Conservation (phyloP, 129 eudicot species). For the Ambrosia trifida region DNA sequence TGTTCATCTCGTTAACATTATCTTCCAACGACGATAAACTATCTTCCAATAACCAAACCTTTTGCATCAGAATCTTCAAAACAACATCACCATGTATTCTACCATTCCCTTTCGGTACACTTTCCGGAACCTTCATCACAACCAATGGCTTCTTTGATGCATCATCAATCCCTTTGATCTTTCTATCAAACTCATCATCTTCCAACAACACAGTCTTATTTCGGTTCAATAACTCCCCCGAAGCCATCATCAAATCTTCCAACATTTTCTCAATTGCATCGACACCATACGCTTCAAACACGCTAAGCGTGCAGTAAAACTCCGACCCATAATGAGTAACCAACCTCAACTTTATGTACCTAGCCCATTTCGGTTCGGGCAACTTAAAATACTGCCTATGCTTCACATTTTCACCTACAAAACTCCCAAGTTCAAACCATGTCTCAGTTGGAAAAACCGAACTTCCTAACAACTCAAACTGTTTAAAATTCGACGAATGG, state of each 20-base stretch:
- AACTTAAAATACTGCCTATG: slow-evolving; percentile 73
- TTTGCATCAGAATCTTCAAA: slow-evolving; percentile 80
- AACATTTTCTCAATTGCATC: slow-evolving; percentile 95
- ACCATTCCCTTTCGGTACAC: slow-evolving; percentile 48
- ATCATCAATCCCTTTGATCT: slow-evolving; percentile 45
- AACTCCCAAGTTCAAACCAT: slow-evolving; percentile 67
- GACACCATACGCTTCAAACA: slow-evolving; percentile 78
- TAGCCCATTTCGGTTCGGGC: slow-evolving; percentile 83
- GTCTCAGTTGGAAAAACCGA: slow-evolving; percentile 75
- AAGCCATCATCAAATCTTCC: slow-evolving; percentile 72
- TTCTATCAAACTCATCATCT: slow-evolving; percentile 35
- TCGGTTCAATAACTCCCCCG: slow-evolving; percentile 44
- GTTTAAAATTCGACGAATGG: slow-evolving; percentile 79
- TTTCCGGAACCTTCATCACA: slow-evolving; percentile 48
- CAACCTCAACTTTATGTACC: slow-evolving; percentile 68
- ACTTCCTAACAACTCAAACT: slow-evolving; percentile 82
- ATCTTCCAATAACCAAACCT: slow-evolving; percentile 68
- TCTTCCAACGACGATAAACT: slow-evolving; percentile 68
- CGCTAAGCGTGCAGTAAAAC: slow-evolving; percentile 83
- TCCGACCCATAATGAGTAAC: slow-evolving; percentile 91
- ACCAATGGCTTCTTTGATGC: slow-evolving; percentile 35
- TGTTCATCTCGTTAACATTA: slow-evolving; percentile 54
- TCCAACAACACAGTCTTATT: slow-evolving; percentile 40
- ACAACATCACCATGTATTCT: slow-evolving; percentile 80
- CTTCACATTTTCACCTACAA: slow-evolving; percentile 82